phyloP scores from a whole-genome alignment of 1,284 basidiomycete genomes.

The Laetiporus sulphureus region DNA sequence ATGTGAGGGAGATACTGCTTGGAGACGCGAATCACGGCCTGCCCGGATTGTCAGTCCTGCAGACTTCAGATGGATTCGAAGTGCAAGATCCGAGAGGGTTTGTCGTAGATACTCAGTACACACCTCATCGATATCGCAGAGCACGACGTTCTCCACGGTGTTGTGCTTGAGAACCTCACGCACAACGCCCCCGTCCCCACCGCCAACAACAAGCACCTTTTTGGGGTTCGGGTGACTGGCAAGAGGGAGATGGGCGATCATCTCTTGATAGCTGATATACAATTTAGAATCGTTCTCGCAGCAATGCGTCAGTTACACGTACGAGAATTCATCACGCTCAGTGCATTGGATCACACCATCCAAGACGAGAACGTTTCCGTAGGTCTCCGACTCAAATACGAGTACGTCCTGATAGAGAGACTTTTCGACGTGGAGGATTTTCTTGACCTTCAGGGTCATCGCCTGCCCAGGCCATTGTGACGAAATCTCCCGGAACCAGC shows the following conservation, averaged over 20 bases:
- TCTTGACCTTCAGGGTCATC: slow-evolving; percentile 92
- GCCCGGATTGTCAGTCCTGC: background rate
- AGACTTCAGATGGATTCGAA: background rate
- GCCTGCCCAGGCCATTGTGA: slow-evolving; percentile 97
- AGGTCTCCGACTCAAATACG: slow-evolving; percentile 92
- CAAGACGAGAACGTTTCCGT: slow-evolving; percentile 93
- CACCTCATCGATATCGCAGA: slow-evolving; percentile 98
- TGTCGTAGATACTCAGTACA: slow-evolving; percentile 10
- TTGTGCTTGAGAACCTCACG: slow-evolving; percentile 96
- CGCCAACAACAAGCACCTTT: slow-evolving; percentile 94
- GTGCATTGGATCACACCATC: slow-evolving; percentile 97
- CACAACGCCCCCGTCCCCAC: slow-evolving; percentile 94
- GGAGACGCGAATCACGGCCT: slow-evolving; percentile 95
- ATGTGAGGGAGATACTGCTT: slow-evolving; percentile 93
- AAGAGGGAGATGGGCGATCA: slow-evolving; percentile 96
- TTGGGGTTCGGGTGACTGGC: slow-evolving; percentile 96
- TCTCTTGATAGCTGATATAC: slow-evolving; percentile 87
- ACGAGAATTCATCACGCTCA: slow-evolving; percentile 98
- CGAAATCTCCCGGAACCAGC: slow-evolving; percentile 97
- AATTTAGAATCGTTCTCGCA: slow-evolving; percentile 4
- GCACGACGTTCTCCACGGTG: slow-evolving; percentile 85
- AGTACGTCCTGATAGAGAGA: slow-evolving; percentile 94
- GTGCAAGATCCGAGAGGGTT: too few species aligned
- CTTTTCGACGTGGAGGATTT: slow-evolving; percentile 92
- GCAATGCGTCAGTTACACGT: slow-evolving; percentile 29